Percentiles rank a stretch among this genome's conserved stretches.
These are phyloP conservation scores for Afroboletus lepidellus DNA, from an alignment of 1,284 basidiomycete genomes.

Conservation along the genomic window DNA sequence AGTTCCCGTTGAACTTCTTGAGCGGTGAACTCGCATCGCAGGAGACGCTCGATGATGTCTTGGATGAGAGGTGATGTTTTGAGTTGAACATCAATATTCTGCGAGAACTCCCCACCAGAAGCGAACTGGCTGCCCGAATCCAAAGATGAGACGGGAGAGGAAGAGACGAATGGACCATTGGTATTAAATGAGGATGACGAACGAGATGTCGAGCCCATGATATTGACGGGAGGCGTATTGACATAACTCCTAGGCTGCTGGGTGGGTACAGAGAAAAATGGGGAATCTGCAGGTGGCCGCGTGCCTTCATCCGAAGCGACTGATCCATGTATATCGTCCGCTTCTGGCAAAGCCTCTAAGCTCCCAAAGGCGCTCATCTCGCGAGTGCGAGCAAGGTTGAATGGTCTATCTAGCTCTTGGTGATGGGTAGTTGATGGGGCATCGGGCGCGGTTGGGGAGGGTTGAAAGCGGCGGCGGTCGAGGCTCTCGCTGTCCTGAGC, in stretches of 20 bases:
- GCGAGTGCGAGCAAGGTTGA: slow-evolving; percentile 41
- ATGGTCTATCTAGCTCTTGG: slow-evolving; percentile 45
- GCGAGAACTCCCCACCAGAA: slow-evolving; percentile 42
- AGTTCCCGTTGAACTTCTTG: slow-evolving; percentile 76
- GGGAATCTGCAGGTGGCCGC: slow-evolving; percentile 35
- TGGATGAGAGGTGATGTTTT: slow-evolving; percentile 71
- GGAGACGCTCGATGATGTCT: slow-evolving; percentile 73
- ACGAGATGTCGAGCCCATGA: slow-evolving; percentile 27
- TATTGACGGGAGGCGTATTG: slow-evolving; percentile 32
- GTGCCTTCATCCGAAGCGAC: slow-evolving; percentile 23
- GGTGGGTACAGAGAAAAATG: slow-evolving; percentile 34
- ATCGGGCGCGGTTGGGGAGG: slow-evolving; percentile 39
- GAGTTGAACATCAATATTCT: slow-evolving; percentile 67
- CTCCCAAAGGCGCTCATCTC: slow-evolving; percentile 53
- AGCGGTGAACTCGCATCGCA: slow-evolving; percentile 66
- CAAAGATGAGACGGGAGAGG: slow-evolving; percentile 74
- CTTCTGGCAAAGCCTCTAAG: slow-evolving; percentile 54
- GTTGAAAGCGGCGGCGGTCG: slow-evolving; percentile 27
- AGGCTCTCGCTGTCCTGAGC: slow-evolving; percentile 37
- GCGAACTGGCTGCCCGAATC: slow-evolving; percentile 67
- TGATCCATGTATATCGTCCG: slow-evolving; percentile 43
- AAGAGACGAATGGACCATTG: slow-evolving; percentile 49
- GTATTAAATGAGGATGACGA: slow-evolving; percentile 40
- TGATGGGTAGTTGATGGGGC: slow-evolving; percentile 48
- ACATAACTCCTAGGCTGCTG: slow-evolving; percentile 29